Conservation (phyloP, 2,329 filamentous ascomycete genomes). For the Trichoderma sp. region DNA sequence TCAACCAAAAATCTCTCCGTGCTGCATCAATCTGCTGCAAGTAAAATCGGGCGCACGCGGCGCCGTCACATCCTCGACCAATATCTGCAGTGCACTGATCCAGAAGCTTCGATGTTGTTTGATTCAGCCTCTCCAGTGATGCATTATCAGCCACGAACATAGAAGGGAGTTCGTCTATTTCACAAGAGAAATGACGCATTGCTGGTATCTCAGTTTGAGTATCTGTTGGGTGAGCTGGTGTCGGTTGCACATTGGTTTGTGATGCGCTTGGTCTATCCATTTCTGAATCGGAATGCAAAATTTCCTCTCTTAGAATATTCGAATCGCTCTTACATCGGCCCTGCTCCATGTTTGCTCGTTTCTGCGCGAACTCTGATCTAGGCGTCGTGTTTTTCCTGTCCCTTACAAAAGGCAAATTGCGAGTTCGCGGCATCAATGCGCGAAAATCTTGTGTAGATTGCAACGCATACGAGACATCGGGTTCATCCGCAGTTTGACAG, state of each 20-base stretch:
- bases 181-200: not conserved
- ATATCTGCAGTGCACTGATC: constrained; percentile 36
- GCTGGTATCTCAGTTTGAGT: not conserved
- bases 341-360: not conserved
- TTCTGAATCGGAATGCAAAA: not conserved
- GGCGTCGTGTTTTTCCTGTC: not conserved
- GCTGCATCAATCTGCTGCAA: constrained; percentile 27
- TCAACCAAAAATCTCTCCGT: constrained; percentile 33
- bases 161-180: not conserved
- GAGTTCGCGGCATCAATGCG: constrained; percentile 31
- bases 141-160: constrained; percentile 29
- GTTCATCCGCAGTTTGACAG: not conserved
- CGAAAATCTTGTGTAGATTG: constrained; percentile 24
- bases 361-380: not conserved
- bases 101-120: constrained; percentile 28
- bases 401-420: constrained; percentile 30
- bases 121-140: constrained; percentile 28
- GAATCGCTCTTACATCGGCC: no score
- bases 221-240: not conserved
- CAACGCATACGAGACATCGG: not conserved
- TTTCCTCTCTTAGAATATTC: not conserved
- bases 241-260: not conserved
- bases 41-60: constrained; percentile 32
- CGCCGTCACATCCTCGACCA: constrained; percentile 23
- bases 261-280: not conserved